phyloP scores from a whole-genome alignment of 2,329 filamentous ascomycete species.

The Ophiostoma perfectum region DNA sequence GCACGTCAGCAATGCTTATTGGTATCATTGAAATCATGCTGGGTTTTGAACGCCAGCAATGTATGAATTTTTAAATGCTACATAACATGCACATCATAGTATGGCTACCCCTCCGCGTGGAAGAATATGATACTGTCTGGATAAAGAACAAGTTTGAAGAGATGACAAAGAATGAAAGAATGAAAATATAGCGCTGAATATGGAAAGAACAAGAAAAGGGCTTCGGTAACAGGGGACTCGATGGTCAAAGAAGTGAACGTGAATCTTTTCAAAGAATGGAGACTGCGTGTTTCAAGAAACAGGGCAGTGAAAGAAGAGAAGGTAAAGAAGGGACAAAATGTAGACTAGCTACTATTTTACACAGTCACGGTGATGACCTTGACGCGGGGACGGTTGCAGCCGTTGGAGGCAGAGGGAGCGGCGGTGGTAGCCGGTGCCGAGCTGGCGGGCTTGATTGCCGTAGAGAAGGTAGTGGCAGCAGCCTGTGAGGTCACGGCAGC shows the following conservation, averaged over 20 bases:
- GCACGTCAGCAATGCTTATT: neutral
- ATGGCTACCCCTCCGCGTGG: neutral
- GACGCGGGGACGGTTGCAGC: conserved; percentile 4
- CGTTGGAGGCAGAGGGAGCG: neutral
- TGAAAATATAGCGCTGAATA: neutral
- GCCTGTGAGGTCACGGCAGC: neutral
- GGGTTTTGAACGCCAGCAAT: neutral
- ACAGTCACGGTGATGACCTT: conserved; percentile 11
- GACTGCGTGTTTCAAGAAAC: conserved; percentile 7
- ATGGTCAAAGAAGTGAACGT: conserved; percentile 10
- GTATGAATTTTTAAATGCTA: neutral
- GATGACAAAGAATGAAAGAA: neutral
- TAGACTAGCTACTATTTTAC: conserved; percentile 14
- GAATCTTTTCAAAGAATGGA: conserved; percentile 5
- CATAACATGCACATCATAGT: neutral
- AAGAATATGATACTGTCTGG: too few relatives aligned
- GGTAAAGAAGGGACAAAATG: neutral
- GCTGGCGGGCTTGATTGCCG: conserved; percentile 2
- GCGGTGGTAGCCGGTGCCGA: conserved; percentile 3
- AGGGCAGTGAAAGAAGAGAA: neutral
- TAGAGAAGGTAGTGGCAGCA: neutral
- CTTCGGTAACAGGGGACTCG: conserved; percentile 1
- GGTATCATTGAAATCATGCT: neutral
- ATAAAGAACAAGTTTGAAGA: neutral
- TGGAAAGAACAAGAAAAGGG: neutral